These are phyloP conservation scores for Mycena alexandri DNA, from an alignment of 768 basidiomycete species.

Conservation along the genomic window DNA sequence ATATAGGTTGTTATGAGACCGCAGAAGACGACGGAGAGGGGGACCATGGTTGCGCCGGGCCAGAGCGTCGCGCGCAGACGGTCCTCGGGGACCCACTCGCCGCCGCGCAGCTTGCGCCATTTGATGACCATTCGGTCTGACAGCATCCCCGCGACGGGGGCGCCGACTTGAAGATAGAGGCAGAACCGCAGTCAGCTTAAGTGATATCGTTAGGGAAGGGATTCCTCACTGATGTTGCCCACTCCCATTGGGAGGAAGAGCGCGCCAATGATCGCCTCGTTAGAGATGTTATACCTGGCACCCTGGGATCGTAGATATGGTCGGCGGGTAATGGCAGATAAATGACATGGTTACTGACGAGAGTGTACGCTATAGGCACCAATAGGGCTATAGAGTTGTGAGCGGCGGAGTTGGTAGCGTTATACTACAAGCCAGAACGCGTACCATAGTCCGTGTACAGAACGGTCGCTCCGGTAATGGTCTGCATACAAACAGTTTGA, in stretches of 20 bases:
- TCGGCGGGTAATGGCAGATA: neutral
- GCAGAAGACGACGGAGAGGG: constrained; percentile 55
- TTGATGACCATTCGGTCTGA: constrained; percentile 57
- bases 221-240: constrained; percentile 56
- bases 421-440: too few relatives aligned
- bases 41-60: constrained; percentile 55
- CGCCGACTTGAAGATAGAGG: constrained; percentile 59
- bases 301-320: constrained; percentile 49
- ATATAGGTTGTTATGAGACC: constrained; percentile 57
- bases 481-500: constrained; percentile 42
- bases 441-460: constrained; percentile 57
- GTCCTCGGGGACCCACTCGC: constrained; percentile 66
- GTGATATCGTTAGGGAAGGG: constrained; percentile 48
- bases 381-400: constrained; percentile 44
- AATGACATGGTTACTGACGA: constrained; percentile 49
- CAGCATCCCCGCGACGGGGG: constrained; percentile 58
- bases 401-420: too few relatives aligned
- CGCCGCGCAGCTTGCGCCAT: constrained; percentile 55
- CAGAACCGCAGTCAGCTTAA: constrained; percentile 38
- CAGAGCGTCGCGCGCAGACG: constrained; percentile 58
- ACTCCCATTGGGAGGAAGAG: constrained; percentile 57
- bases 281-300: constrained; percentile 54
- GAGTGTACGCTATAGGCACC: constrained; percentile 64
- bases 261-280: constrained; percentile 57
- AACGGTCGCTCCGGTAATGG: constrained; percentile 49